These are phyloP conservation scores for Nitzschia sp. DNA, from an alignment of 108 stramenopile genomes.

Conservation along the genomic window DNA sequence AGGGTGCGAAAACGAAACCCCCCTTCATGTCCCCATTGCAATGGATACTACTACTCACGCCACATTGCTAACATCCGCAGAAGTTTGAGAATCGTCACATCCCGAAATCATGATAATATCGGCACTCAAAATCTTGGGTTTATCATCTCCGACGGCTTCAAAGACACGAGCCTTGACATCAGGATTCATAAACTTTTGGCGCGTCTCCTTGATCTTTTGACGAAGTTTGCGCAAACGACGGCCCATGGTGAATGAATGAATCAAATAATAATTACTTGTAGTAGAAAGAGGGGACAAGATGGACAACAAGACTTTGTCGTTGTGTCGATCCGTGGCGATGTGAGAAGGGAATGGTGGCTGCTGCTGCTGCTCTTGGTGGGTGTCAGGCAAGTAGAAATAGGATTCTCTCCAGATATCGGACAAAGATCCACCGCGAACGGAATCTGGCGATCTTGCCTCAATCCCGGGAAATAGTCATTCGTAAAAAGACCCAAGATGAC, in stretches of 20 bases:
- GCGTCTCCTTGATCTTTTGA: neutral
- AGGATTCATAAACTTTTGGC: neutral
- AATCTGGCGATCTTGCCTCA: too few relatives aligned
- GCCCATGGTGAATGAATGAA: slow-evolving; percentile 10
- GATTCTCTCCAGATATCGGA: too few relatives aligned
- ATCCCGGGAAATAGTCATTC: too few relatives aligned
- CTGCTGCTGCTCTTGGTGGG: too few relatives aligned
- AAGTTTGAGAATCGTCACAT: slow-evolving; percentile 79
- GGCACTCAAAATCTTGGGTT: slow-evolving; percentile 15
- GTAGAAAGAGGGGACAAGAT: neutral
- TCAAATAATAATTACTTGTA: neutral
- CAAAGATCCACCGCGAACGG: too few relatives aligned
- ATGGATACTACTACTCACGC: slow-evolving; percentile 29
- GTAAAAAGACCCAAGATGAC: too few relatives aligned
- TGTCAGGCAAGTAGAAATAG: too few relatives aligned
- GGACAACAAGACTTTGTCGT: neutral
- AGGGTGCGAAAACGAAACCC: too few relatives aligned
- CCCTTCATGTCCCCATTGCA: too few relatives aligned
- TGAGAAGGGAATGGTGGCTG: too few relatives aligned
- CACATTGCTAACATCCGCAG: slow-evolving; percentile 49
- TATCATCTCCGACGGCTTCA: slow-evolving; percentile 21
- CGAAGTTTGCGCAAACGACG: slow-evolving; percentile 9
- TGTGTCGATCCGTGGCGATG: neutral
- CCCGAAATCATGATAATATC: slow-evolving; percentile 37
- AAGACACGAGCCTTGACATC: slow-evolving; percentile 13